Conservation (phyloP, 352 stramenopile species). For the Phytophthora vignae region DNA sequence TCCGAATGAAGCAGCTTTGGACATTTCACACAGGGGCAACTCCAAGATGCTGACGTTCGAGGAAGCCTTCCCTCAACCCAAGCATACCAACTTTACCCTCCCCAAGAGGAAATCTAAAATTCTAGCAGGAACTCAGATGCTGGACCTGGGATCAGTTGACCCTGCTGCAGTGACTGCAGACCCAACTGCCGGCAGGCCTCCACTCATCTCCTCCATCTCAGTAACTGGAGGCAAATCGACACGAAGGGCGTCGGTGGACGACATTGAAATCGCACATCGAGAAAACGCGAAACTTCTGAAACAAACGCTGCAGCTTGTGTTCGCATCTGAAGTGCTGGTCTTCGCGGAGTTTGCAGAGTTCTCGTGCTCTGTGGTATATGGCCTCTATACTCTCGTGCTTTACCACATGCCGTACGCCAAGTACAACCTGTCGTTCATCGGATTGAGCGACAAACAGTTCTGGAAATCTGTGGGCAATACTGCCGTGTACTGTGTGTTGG, state of each 20-base stretch:
- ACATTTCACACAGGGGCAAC: neutral
- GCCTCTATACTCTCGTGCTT: conserved; percentile 29
- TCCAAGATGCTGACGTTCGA: conserved; percentile 1
- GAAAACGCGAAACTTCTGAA: conserved; percentile 30
- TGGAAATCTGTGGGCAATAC: conserved; percentile 7
- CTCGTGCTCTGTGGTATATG: conserved; percentile 35
- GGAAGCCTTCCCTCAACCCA: neutral
- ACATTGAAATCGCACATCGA: conserved; percentile 25
- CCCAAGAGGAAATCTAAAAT: neutral
- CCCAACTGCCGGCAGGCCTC: neutral
- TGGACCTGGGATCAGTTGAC: neutral
- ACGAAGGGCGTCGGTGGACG: conserved; percentile 10
- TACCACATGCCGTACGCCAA: conserved; percentile 29
- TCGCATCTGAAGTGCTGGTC: conserved; percentile 33
- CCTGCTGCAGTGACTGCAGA: neutral
- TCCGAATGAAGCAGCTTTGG: neutral
- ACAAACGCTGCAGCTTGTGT: conserved; percentile 37
- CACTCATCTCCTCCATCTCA: neutral
- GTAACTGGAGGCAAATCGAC: neutral
- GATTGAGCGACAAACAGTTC: conserved; percentile 5
- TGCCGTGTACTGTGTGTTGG: conserved; percentile 18
- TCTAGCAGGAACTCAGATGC: neutral
- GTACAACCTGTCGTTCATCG: conserved; percentile 33
- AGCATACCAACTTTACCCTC: neutral
- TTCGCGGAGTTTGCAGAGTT: conserved; percentile 46